These are phyloP conservation scores for Colletotrichum ledebouriae DNA, from an alignment of 2,329 filamentous ascomycete species.

Conservation along the genomic window DNA sequence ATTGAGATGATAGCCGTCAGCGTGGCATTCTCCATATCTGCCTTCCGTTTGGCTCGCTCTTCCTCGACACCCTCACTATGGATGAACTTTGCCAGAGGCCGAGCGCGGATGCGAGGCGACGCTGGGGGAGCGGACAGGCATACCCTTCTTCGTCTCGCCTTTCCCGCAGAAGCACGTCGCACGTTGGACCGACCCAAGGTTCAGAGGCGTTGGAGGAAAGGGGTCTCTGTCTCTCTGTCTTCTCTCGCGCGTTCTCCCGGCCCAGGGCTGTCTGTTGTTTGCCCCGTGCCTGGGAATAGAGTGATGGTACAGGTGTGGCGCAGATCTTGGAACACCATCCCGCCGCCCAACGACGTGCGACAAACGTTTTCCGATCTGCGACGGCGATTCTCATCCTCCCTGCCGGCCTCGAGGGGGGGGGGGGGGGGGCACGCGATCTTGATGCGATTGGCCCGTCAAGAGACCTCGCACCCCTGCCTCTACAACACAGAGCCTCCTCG, in stretches of 20 bases:
- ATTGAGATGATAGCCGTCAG: slow-evolving; percentile 40
- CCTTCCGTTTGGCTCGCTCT: neutral
- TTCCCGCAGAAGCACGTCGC: slow-evolving; percentile 6
- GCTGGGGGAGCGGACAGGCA: neutral
- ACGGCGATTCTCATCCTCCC: slow-evolving; percentile 30
- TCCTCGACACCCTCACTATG: slow-evolving; percentile 11
- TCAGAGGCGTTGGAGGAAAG: neutral
- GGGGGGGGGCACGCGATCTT: neutral
- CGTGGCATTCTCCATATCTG: slow-evolving; percentile 18
- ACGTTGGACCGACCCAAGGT: neutral
- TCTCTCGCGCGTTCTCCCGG: neutral
- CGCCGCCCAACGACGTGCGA: slow-evolving; percentile 30
- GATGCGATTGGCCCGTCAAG: slow-evolving; percentile 36
- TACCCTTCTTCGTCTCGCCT: slow-evolving; percentile 11
- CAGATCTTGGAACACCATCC: slow-evolving; percentile 37
- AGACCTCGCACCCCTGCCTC: slow-evolving; percentile 12
- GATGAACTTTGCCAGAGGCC: slow-evolving; percentile 28
- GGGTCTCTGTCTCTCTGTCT: neutral
- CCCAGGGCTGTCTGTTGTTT: neutral
- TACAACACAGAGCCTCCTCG: slow-evolving; percentile 32
- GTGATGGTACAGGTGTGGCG: slow-evolving; percentile 30
- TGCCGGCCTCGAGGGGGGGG: neutral
- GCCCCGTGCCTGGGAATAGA: neutral
- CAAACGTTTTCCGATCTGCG: slow-evolving; percentile 40
- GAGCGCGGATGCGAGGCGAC: slow-evolving; percentile 28